Conservation (phyloP, 257 asterid species). For the Forsythia viridissima region DNA sequence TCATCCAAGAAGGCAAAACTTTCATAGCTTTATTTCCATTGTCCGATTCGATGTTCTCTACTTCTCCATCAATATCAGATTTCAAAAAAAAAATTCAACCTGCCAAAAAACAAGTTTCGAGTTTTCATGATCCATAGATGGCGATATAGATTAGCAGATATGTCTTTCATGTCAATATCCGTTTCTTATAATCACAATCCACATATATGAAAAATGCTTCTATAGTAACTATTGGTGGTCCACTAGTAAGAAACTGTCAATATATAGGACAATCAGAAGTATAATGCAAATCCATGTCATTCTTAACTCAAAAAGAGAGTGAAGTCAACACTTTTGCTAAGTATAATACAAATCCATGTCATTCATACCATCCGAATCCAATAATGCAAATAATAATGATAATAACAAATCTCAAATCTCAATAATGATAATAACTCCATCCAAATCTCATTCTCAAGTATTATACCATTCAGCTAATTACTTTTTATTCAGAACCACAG, state of each 20-base stretch:
- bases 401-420: background rate
- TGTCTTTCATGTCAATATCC: conserved; percentile 5
- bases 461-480: background rate
- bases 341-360: too few relatives aligned
- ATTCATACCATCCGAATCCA: too few relatives aligned
- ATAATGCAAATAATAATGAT: too few relatives aligned
- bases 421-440: background rate
- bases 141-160: conserved; percentile 11
- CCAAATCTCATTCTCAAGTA: background rate
- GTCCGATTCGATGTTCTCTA: conserved; percentile 53
- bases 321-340: background rate
- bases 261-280: background rate
- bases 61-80: conserved; percentile 76
- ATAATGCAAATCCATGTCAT: background rate
- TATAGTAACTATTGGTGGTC: conserved; percentile 3
- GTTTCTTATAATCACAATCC: conserved; percentile 5
- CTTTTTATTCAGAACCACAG: background rate
- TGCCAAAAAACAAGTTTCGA: conserved; percentile 32
- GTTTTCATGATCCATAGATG: conserved; percentile 6
- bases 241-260: background rate
- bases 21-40: conserved; percentile 54
- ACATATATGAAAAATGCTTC: background rate
- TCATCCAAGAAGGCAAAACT: conserved; percentile 98
- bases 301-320: background rate
- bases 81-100: conserved; percentile 82